Conservation (phyloP, 73 alveolate species). For the Vitrella brassicaformis region DNA sequence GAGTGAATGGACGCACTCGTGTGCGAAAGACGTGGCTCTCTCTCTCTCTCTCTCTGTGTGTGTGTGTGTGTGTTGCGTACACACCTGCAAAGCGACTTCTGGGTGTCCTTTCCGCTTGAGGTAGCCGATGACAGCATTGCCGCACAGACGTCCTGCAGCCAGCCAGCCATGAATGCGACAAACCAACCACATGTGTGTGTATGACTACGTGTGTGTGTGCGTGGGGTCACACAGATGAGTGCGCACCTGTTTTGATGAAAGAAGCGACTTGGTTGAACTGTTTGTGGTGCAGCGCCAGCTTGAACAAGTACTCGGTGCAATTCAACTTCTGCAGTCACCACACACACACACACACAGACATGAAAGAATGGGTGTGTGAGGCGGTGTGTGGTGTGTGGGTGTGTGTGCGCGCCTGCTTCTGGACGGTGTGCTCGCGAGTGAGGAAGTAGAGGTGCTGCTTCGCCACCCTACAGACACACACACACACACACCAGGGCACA, state of each 20-base stretch:
- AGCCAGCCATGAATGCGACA: too few species aligned
- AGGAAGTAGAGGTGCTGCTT: conserved; percentile 25
- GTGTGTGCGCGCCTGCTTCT: not conserved
- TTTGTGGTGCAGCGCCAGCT: conserved; percentile 52
- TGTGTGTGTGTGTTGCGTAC: not conserved
- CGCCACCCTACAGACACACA: not conserved
- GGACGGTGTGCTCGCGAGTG: conserved; percentile 20
- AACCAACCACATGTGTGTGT: too few species aligned
- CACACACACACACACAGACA: too few species aligned
- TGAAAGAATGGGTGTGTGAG: too few species aligned
- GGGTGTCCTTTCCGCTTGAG: conserved; percentile 54
- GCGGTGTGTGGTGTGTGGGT: too few species aligned
- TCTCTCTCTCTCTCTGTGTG: too few species aligned
- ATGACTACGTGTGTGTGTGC: too few species aligned
- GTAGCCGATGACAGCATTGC: conserved; percentile 48
- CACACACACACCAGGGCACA: not conserved
- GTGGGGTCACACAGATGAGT: too few species aligned
- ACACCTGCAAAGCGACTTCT: conserved; percentile 38
- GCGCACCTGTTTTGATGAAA: not conserved
- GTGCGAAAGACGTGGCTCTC: too few species aligned
- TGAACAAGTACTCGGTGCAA: conserved; percentile 54
- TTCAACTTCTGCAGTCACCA: conserved; percentile 45
- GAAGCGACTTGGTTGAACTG: conserved; percentile 46
- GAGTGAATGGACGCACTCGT: not conserved
- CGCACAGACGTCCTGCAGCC: conserved; percentile 49